A percentile compares a stretch with the other conserved stretches of the same genome.
Conservation (phyloP, 2,329 filamentous ascomycete species). For the Drechslerella stenobrocha region DNA sequence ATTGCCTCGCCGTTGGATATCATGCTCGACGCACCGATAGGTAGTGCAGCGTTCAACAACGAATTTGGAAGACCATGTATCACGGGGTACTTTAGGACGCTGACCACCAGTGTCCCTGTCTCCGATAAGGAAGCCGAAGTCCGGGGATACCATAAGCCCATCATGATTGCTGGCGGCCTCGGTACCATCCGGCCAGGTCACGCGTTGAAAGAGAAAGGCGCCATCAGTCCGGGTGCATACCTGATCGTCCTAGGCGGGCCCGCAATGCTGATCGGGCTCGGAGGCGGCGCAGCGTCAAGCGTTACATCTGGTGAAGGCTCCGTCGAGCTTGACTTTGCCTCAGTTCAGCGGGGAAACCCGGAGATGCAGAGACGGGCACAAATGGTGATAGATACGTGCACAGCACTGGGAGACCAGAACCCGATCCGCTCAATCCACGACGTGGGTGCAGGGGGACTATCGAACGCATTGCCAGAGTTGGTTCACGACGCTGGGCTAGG, state of each 20-base stretch:
- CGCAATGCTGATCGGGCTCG: slow-evolving; percentile 95
- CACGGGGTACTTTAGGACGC: slow-evolving; percentile 85
- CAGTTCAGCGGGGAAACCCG: slow-evolving; percentile 93
- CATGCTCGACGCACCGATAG: slow-evolving; percentile 95
- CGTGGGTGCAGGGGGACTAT: slow-evolving; percentile 88
- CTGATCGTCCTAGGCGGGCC: slow-evolving; percentile 92
- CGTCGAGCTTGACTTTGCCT: slow-evolving; percentile 92
- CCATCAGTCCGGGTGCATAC: slow-evolving; percentile 84
- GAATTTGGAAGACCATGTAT: slow-evolving; percentile 92
- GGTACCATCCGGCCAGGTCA: slow-evolving; percentile 89
- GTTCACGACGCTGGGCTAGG: slow-evolving; percentile 90
- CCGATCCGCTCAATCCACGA: slow-evolving; percentile 98
- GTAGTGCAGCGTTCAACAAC: slow-evolving; percentile 94
- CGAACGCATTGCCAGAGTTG: slow-evolving; percentile 81
- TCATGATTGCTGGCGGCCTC: slow-evolving; percentile 95
- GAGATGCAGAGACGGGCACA: slow-evolving; percentile 94
- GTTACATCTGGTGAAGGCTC: slow-evolving; percentile 84
- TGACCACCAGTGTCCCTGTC: slow-evolving; percentile 71
- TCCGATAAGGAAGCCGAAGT: slow-evolving; percentile 66
- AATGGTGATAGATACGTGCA: slow-evolving; percentile 96
- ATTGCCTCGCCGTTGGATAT: slow-evolving; percentile 94
- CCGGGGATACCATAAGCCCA: slow-evolving; percentile 95
- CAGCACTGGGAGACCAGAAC: slow-evolving; percentile 77
- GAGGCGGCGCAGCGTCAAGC: slow-evolving; percentile 91
- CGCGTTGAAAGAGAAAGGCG: slow-evolving; percentile 77